Percentiles rank a stretch among this genome's conserved stretches.
These are phyloP conservation scores for Cercis canadensis DNA, from an alignment of 306 rosid genomes.

Conservation along the genomic window DNA sequence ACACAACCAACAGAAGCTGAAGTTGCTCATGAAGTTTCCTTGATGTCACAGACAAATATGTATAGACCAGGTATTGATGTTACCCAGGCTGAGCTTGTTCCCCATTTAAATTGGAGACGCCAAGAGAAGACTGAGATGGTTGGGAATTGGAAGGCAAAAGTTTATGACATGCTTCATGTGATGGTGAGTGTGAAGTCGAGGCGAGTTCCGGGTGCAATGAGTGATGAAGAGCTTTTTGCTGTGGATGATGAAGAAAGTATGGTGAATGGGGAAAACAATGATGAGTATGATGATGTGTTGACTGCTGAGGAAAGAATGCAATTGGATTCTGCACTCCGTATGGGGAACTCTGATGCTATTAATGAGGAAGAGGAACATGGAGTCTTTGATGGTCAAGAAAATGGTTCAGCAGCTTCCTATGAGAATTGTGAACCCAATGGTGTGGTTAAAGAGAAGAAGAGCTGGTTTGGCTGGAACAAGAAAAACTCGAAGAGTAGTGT, in stretches of 20 bases:
- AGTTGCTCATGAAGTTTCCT: conserved; percentile 93
- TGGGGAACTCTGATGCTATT: conserved; percentile 75
- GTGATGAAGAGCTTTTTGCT: conserved; percentile 96
- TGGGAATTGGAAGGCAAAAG: conserved; percentile 96
- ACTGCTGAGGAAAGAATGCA: conserved; percentile 96
- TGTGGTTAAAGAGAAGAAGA: conserved; percentile 81
- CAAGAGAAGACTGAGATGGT: conserved; percentile 97
- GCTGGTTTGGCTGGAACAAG: conserved; percentile 99
- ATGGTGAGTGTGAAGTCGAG: conserved; percentile 99
- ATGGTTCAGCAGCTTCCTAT: conserved; percentile 58
- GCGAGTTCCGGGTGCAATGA: conserved; percentile 99
- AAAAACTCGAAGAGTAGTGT: conserved; percentile 62
- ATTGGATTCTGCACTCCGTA: conserved; percentile 88
- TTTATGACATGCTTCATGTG: conserved; percentile 96
- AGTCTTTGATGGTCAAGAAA: conserved; percentile 64
- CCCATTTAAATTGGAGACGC: conserved; percentile 97
- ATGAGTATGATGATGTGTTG: conserved; percentile 89
- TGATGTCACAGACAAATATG: conserved; percentile 97
- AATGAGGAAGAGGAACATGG: conserved; percentile 84
- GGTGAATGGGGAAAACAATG: conserved; percentile 77
- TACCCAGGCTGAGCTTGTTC: conserved; percentile 96
- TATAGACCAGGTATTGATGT: conserved; percentile 98
- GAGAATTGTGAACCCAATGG: conserved; percentile 81
- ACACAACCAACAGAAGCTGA: conserved; percentile 94
- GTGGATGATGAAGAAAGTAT: conserved; percentile 84